Percentiles rank a stretch among this genome's conserved stretches.
phyloP scores from a whole-genome alignment of 208 protist species.

The Leishmania martiniquensis region DNA sequence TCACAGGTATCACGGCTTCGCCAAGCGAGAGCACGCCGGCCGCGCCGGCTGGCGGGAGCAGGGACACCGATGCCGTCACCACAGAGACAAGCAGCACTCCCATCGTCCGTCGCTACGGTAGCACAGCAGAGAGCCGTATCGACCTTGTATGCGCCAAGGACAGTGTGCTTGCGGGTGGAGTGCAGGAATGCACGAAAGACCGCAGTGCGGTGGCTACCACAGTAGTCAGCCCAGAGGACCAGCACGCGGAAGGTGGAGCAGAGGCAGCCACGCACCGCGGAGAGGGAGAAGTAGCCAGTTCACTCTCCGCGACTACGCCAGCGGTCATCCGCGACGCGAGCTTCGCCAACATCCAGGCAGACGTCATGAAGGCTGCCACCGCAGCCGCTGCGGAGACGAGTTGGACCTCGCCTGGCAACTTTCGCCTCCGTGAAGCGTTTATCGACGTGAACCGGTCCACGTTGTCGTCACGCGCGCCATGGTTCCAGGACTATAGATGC shows the following conservation, averaged over 20 bases:
- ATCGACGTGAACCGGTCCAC: slow-evolving; percentile 69
- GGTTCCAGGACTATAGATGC: slow-evolving; percentile 70
- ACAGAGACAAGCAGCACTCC: slow-evolving; percentile 1
- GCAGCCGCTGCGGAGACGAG: slow-evolving; percentile 30
- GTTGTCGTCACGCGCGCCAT: slow-evolving; percentile 52
- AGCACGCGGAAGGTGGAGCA: neutral
- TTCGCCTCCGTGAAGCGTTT: slow-evolving; percentile 72
- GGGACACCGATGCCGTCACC: neutral
- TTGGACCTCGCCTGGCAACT: slow-evolving; percentile 68
- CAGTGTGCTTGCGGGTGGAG: slow-evolving; percentile 43
- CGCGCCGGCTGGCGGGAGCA: slow-evolving; percentile 8
- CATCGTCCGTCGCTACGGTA: slow-evolving; percentile 47
- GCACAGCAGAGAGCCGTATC: slow-evolving; percentile 50
- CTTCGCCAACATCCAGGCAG: slow-evolving; percentile 30
- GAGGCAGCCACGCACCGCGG: neutral
- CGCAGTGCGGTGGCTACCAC: slow-evolving; percentile 41
- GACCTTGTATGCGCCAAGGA: slow-evolving; percentile 64
- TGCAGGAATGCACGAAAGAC: slow-evolving; percentile 52
- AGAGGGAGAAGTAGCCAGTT: neutral
- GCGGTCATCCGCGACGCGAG: slow-evolving; percentile 18
- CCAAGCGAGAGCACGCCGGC: neutral
- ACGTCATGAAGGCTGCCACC: slow-evolving; percentile 42
- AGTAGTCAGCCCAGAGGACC: slow-evolving; percentile 5
- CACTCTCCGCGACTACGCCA: slow-evolving; percentile 2
- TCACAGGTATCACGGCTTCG: neutral